Evolutionary conservation across 2,329 filamentous ascomycete genomes (phyloP).

Genomic region (Ophiocordyceps camponoti-leonardi): DNA sequence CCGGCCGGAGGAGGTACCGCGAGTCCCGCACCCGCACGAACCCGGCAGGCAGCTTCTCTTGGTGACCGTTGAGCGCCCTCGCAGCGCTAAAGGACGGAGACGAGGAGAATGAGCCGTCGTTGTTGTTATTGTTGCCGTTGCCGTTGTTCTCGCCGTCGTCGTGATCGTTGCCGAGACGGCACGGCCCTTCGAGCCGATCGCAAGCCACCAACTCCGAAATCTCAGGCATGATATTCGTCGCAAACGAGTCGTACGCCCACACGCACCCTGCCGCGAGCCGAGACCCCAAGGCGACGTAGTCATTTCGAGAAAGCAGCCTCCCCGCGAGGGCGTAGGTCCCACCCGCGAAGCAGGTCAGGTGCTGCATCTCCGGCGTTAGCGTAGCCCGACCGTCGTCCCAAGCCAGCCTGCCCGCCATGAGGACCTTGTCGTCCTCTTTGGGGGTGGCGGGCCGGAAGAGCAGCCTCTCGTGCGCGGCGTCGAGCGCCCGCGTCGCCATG

Average conservation of each 20-base stretch:
- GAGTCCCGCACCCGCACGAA: slow-evolving; percentile 40
- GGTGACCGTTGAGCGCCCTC: neutral
- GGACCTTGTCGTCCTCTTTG: slow-evolving; percentile 36
- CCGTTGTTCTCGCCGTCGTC: neutral
- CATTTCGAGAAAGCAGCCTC: slow-evolving; percentile 33
- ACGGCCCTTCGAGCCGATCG: slow-evolving; percentile 15
- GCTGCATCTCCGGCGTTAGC: slow-evolving; percentile 25
- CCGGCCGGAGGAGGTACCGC: slow-evolving; percentile 33
- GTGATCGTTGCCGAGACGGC: slow-evolving; percentile 13
- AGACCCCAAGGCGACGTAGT: slow-evolving; percentile 28
- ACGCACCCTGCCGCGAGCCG: slow-evolving; percentile 34
- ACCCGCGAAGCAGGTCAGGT: slow-evolving; percentile 54
- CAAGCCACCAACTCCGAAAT: slow-evolving; percentile 21
- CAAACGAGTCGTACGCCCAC: slow-evolving; percentile 33
- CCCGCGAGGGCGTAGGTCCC: slow-evolving; percentile 54
- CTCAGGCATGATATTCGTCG: slow-evolving; percentile 38
- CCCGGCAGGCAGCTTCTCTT: slow-evolving; percentile 25
- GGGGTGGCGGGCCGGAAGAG: slow-evolving; percentile 53
- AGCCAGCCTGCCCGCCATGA: slow-evolving; percentile 32
- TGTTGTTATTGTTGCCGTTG: neutral
- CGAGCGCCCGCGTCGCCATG: slow-evolving; percentile 47
- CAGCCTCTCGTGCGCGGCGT: slow-evolving; percentile 41
- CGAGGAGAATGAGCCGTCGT: too few species aligned
- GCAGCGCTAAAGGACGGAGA: too few species aligned
- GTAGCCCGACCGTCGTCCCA: slow-evolving; percentile 11